Base-by-base conservation (phyloP, 73 alveolate genomes). In the Blepharisma japonicum region DNA sequence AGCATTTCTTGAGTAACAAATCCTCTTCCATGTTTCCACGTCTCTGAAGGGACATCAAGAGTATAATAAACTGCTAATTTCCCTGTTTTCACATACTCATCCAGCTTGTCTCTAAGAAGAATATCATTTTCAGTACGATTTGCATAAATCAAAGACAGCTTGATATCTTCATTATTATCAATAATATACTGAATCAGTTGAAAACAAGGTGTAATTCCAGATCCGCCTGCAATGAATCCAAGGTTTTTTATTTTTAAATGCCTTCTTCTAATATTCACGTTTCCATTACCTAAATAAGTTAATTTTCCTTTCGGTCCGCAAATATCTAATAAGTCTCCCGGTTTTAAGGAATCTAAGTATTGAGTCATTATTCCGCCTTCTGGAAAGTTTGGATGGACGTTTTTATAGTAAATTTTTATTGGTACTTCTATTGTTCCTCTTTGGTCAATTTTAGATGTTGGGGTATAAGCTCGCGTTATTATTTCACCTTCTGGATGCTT, bases 171-270 rank as follows among this genome's bases (percentile, higher is more conserved):
- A 23, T 76, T 83, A 1, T 77, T 27, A 4, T 56, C 50, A 18
- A 74, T 23, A 6, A 82, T 82, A 56, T 85, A 79, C 55, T 87
- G 83, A 55, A 87, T 55, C 6, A 87, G 76, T 70, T 87, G 80
- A 80, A 53, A 87, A 68, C 85, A 25, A 42, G 94, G 94, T 25
- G 90, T 82, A 54, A 87, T 87, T 20, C 94, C 94, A 6, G 94
- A 77, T 6, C 94, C 94, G 6, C 94, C 94, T 6, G 94, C 86
- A 14, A 83, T 61, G 54, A 83, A 5, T 0, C 88, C 94, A 32
- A 87, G 45, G 27, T 83, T 82, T n/a, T 77, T 87, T 67, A 82
- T 80, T 55, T 49, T 67, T 0, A 5, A 42, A 2, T 23, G 61
- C 18, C 56, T 77, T 21, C 49, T 68, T 39, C 51, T 68, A 23